Evolutionary conservation across 306 rosid species (phyloP), one percentile per base, ranked within the genome.

Genomic region (Mimosa bimucronata): DNA sequence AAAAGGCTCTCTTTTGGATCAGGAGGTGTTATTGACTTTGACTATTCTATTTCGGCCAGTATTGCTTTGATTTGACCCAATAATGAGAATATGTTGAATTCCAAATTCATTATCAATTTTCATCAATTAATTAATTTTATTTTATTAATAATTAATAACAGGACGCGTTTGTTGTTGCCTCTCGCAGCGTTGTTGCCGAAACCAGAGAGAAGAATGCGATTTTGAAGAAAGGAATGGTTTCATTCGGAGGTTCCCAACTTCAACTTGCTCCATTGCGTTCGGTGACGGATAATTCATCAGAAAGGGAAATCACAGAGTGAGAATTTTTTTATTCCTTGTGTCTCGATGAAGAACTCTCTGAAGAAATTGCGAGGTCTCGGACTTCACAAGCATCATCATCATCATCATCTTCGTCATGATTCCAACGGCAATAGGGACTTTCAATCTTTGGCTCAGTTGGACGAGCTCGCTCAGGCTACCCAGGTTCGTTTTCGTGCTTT

Each of bases 391-490:
- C 89, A 88, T 23, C 64, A 57, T 21, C 62, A 55, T 55, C 62
- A 34, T 34, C 38, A 50, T 52, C 60, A 55, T n/a, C 61, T 7
- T 7, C 61, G 21, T 65, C 91, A 88, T 71, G 90, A 89, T 6
- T 14, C 76, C 2, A 84, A 83, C 85, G 91, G 77, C 65, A 82
- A 80, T n/a, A 80, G 79, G 74, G 85, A 83, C 81, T 81, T 88
- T 75, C 89, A 69, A 13, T 93, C 97, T 67, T 73, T 83, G 68
- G 85, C 89, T 25, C 91, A 91, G 86, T 75, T 89, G 67, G 94
- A 91, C 38, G 98, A 96, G 89, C 93, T 96, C n/a, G 92, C 97
- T 81, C 97, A 88, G 87, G 99, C 99, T 44, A 81, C 94, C 21
- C 82, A 69, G 98, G 99, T 84, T 70, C 68, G 6, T 42, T 37